Evolutionary conservation across 345 rosid species (phyloP).

Genomic region (Brassica incana): DNA sequence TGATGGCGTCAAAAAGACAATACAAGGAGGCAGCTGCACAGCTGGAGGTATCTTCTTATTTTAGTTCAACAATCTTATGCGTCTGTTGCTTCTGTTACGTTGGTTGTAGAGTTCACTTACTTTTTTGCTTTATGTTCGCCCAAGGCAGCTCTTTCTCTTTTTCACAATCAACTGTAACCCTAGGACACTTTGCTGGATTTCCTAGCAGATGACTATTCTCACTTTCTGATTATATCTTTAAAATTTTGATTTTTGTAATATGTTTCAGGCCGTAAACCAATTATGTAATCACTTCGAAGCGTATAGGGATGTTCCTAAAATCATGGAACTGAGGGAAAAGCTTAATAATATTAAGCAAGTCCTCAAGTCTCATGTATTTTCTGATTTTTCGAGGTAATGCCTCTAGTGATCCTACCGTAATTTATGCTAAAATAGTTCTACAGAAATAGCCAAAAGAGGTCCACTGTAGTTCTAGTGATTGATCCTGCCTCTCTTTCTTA

Average conservation of each 20-base stretch:
- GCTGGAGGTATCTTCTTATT: constrained; percentile 67
- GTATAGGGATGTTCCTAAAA: constrained; percentile 94
- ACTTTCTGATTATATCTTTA: constrained; percentile 3
- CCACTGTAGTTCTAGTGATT: constrained; percentile 8
- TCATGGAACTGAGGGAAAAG: constrained; percentile 95
- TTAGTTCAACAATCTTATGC: constrained; percentile 1
- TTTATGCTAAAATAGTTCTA: not conserved
- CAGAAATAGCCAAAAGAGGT: not conserved
- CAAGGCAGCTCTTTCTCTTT: constrained; percentile 3
- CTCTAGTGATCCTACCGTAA: constrained; percentile 3
- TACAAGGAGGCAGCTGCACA: constrained; percentile 99
- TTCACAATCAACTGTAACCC: not conserved
- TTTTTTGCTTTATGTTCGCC: constrained; percentile 4
- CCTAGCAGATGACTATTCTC: not conserved
- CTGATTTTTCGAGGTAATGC: constrained; percentile 91
- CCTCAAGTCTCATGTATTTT: constrained; percentile 91
- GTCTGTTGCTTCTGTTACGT: not conserved
- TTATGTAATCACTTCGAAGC: constrained; percentile 97
- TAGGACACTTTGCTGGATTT: constrained; percentile 7
- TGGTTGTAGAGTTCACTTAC: constrained; percentile 11
- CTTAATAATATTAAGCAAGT: constrained; percentile 91
- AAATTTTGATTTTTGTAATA: constrained; percentile 23
- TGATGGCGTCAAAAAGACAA: constrained; percentile 96
- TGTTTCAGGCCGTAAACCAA: constrained; percentile 95
- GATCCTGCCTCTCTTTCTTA: constrained; percentile 3